phyloP scores from a whole-genome alignment of 345 rosid species.

The Salix viminalis region DNA sequence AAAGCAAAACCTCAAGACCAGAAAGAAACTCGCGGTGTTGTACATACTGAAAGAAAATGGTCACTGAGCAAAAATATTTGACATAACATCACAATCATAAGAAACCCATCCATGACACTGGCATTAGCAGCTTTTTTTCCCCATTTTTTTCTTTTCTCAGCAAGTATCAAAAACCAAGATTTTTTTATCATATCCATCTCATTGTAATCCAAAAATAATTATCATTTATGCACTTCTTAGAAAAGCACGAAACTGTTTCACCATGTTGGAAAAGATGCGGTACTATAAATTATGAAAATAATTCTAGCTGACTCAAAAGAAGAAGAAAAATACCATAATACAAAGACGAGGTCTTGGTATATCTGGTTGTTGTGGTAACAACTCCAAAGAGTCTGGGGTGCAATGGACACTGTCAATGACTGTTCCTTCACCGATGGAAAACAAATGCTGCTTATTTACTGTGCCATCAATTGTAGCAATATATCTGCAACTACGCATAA shows the following conservation, averaged over 20 bases:
- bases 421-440: constrained; percentile 69
- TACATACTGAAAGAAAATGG: background rate
- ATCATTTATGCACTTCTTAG: background rate
- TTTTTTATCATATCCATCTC: background rate
- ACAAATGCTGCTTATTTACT: constrained; percentile 60
- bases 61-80: background rate
- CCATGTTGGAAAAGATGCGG: background rate
- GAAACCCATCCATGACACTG: background rate
- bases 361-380: constrained; percentile 73
- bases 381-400: constrained; percentile 83
- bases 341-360: constrained; percentile 65
- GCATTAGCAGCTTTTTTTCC: background rate
- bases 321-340: constrained; percentile 58
- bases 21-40: background rate
- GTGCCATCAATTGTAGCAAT: constrained; percentile 68
- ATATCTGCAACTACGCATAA: constrained; percentile 46
- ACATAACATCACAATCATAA: background rate
- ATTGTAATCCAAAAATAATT: background rate
- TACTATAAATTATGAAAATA: background rate
- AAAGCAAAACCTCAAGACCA: background rate
- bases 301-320: background rate
- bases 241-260: background rate
- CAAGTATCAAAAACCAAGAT: background rate
- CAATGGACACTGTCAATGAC: constrained; percentile 71
- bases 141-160: background rate